Conservation (phyloP, 192 early-diverging fungal species). For the Backusella luteola region DNA sequence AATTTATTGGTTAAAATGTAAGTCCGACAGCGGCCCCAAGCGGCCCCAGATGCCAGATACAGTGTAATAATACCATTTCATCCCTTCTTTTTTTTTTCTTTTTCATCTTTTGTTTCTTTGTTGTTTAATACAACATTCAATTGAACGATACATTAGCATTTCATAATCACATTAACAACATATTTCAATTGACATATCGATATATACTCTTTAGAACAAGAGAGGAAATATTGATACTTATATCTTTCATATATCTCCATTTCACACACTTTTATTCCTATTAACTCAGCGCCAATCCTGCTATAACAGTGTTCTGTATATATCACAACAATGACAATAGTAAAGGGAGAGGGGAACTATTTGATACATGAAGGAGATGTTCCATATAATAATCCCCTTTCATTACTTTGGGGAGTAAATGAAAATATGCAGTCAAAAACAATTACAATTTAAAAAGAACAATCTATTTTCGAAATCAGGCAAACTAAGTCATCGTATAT, state of each 20-base stretch:
- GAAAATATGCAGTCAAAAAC: constrained; percentile 5
- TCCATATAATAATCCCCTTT: not conserved
- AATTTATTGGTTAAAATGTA: too few species aligned
- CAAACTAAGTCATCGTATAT: not conserved
- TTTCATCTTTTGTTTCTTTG: not conserved
- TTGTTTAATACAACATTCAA: not conserved
- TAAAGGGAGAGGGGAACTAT: not conserved
- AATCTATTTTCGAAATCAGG: not conserved
- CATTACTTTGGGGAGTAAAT: not conserved
- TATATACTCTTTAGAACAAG: too few species aligned
- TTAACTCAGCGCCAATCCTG: too few species aligned
- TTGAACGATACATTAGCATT: not conserved
- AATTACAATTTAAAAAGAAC: not conserved
- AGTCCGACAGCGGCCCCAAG: too few species aligned
- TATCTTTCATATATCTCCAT: too few species aligned
- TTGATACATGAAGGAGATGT: not conserved
- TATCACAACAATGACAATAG: not conserved
- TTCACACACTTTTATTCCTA: too few species aligned
- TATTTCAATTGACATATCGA: too few species aligned
- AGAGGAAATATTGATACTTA: too few species aligned
- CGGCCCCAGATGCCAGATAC: too few species aligned
- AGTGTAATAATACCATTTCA: not conserved
- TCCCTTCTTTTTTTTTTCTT: not conserved
- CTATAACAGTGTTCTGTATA: not conserved
- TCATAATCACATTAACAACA: too few species aligned